These are phyloP conservation scores for Fragilariopsis cylindrus DNA, from an alignment of 108 stramenopile species.

Conservation along the genomic window DNA sequence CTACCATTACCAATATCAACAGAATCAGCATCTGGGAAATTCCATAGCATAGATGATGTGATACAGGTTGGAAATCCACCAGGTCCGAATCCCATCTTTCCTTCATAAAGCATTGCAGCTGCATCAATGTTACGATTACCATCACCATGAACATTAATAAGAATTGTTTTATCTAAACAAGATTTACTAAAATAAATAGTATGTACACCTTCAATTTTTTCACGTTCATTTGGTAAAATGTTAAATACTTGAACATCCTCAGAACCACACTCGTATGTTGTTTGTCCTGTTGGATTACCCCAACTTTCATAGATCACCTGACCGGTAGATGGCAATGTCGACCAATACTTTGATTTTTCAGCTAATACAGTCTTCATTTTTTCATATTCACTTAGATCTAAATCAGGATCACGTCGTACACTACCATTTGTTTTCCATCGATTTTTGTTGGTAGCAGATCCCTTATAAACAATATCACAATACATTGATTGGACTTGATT, in stretches of 20 bases:
- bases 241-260: constrained; percentile 9
- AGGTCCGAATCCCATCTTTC: neutral
- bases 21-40: constrained; percentile 23
- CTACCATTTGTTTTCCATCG: neutral
- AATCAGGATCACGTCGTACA: neutral
- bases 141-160: constrained; percentile 28
- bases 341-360: constrained; percentile 1
- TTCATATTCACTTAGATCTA: neutral
- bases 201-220: neutral
- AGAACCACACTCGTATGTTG: neutral
- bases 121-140: neutral
- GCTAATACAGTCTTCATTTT: neutral
- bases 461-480: constrained; percentile 12
- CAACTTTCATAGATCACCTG: neutral
- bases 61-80: constrained; percentile 13
- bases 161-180: constrained; percentile 32
- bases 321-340: neutral
- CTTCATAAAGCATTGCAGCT: neutral
- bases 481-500: neutral
- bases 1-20: constrained; percentile 22
- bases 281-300: neutral
- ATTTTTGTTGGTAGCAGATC: neutral
- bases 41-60: constrained; percentile 26
- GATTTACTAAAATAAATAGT: neutral
- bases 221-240: neutral